Conservation (phyloP, 2,329 filamentous ascomycete species). For the Tolypocladium ovalisporum region DNA sequence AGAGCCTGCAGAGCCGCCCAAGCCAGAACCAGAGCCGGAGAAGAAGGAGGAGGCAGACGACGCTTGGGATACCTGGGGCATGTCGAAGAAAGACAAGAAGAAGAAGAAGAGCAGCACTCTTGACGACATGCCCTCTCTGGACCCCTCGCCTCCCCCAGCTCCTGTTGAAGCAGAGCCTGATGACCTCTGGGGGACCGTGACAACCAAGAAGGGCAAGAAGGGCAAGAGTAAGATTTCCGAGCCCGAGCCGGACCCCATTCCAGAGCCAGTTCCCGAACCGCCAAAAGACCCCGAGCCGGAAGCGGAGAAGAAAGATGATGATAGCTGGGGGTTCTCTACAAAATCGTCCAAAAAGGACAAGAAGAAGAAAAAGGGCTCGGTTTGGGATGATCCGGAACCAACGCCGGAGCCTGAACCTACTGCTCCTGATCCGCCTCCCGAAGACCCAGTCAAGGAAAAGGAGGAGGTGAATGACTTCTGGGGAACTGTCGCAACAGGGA, state of each 20-base stretch:
- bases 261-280: constrained; percentile 13
- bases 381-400: constrained; percentile 12
- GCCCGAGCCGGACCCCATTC: constrained; percentile 11
- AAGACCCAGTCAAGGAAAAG: constrained; percentile 6
- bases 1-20: constrained; percentile 10
- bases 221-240: constrained; percentile 22
- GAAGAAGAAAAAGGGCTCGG: constrained; percentile 14
- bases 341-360: constrained; percentile 20
- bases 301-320: constrained; percentile 17
- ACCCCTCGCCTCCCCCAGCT: constrained; percentile 1
- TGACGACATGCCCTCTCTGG: constrained; percentile 1
- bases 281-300: constrained; percentile 9
- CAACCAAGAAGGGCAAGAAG: constrained; percentile 16
- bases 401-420: constrained; percentile 11
- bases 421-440: background rate
- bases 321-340: constrained; percentile 16
- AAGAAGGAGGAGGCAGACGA: constrained; percentile 17
- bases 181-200: background rate
- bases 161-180: background rate
- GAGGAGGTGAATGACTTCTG: constrained; percentile 16
- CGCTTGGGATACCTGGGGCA: constrained; percentile 19
- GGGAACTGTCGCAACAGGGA: constrained; percentile 9
- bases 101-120: constrained; percentile 12
- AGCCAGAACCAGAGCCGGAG: constrained; percentile 13
- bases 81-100: constrained; percentile 21